Evolutionary conservation across 768 basidiomycete genomes (phyloP), one percentile per base, ranked within the genome.

Genomic region (Lentinus tigrinus): DNA sequence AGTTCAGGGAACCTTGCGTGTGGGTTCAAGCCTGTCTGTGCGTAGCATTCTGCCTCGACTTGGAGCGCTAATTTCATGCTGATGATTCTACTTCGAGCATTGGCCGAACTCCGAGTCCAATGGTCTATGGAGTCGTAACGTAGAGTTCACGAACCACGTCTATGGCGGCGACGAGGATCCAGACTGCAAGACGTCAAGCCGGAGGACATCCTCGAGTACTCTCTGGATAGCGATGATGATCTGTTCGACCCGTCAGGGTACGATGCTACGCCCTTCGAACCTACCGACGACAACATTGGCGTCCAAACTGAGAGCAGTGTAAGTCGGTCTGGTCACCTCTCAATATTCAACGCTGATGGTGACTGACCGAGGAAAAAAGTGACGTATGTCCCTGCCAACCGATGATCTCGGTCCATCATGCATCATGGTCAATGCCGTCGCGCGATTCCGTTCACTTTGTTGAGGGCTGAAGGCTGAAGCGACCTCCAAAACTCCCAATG

Each of bases 1-100:
- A 70, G 24, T 70, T 70, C 46, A 62, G 63, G n/a, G 23, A 51
- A 47, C 0, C 65, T 67, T 38, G 61, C 71, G 0, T 63, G 65
- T 54, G 70, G 67, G 1, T n/a, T 72, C n/a, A n/a, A n/a, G n/a
- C n/a, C n/a, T n/a, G n/a, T n/a, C n/a, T 42, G 71, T 70, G 53
- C 5, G 66, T 62, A 10, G 8, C 5, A 8, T 17, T 52, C 16
- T 16, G 14, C 11, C 14, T 27, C 24, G 31, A 28, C 42, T 21
- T 11, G 6, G 6, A n/a, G 21, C 26, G 3, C 14, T 4, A 9
- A 31, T 47, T 28, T 52, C 49, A 27, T n/a, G 8, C 27, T 48
- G 8, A 7, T 39, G 42, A 21, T 52, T 38, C 17, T 39, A 63
- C 58, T 63, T 63, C 23, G 58, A 60, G 4, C 60, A 47, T 53